phyloP scores from a whole-genome alignment of 257 asterid species.

The Ophiorrhiza pumila region DNA sequence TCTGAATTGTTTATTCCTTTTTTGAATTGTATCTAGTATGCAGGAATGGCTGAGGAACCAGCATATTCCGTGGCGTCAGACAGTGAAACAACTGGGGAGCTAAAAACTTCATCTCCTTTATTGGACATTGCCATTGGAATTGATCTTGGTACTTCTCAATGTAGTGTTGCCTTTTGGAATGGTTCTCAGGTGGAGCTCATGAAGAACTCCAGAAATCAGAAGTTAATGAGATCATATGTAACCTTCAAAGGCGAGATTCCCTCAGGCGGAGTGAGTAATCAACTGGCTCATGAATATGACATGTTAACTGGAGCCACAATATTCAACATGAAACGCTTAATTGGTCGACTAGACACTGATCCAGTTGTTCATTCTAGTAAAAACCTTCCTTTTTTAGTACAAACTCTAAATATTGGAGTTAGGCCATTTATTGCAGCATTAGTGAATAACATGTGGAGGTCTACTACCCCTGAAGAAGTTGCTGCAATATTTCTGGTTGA shows the following conservation, averaged over 20 bases:
- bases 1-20: not conserved
- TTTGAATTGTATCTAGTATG: constrained; percentile 4
- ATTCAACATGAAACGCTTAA: constrained; percentile 74
- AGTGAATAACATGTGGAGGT: constrained; percentile 76
- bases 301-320: constrained; percentile 73
- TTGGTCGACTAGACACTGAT: constrained; percentile 83
- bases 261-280: constrained; percentile 65
- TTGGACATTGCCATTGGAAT: constrained; percentile 74
- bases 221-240: constrained; percentile 57
- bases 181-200: constrained; percentile 70
- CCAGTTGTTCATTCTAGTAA: constrained; percentile 73
- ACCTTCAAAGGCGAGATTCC: constrained; percentile 70
- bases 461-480: constrained; percentile 87
- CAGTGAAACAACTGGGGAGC: constrained; percentile 76
- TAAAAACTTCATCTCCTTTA: constrained; percentile 41
- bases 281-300: constrained; percentile 63
- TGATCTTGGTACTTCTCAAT: constrained; percentile 88
- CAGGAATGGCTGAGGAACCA: constrained; percentile 75
- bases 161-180: constrained; percentile 77
- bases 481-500: constrained; percentile 78
- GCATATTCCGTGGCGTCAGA: constrained; percentile 86
- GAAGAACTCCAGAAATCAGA: constrained; percentile 63
- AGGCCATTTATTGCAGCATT: constrained; percentile 82
- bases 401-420: constrained; percentile 67
- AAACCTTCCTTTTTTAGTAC: constrained; percentile 80